These are phyloP conservation scores for Neofusicoccum sp. DNA, from an alignment of 2,329 filamentous ascomycete genomes.

Conservation along the genomic window DNA sequence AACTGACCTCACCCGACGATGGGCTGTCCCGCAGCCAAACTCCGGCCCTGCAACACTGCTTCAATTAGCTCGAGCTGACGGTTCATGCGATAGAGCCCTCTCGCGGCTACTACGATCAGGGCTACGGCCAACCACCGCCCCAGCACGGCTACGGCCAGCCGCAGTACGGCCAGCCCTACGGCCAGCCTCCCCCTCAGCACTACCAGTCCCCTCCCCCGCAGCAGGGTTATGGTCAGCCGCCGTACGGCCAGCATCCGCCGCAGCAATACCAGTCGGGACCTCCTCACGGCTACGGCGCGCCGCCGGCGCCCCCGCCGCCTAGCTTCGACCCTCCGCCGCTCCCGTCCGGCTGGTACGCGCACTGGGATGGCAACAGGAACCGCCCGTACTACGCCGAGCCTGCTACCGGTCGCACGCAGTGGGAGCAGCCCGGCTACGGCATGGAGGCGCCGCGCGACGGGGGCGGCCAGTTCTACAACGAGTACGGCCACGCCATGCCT, in stretches of 20 bases:
- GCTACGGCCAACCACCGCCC: constrained; percentile 24
- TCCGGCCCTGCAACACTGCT: neutral
- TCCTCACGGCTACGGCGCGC: constrained; percentile 25
- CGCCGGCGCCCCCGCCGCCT: constrained; percentile 34
- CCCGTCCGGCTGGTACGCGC: constrained; percentile 63
- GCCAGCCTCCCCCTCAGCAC: constrained; percentile 31
- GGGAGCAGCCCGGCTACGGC: constrained; percentile 58
- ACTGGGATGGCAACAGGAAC: constrained; percentile 64
- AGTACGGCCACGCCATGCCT: constrained; percentile 20
- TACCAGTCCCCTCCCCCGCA: constrained; percentile 17
- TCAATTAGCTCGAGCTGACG: neutral
- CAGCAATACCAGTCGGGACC: constrained; percentile 22
- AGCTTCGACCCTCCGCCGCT: constrained; percentile 51
- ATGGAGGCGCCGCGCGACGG: constrained; percentile 30
- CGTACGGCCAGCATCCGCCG: constrained; percentile 32
- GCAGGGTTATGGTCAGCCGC: constrained; percentile 30
- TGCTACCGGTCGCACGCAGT: constrained; percentile 63
- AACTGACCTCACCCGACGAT: neutral
- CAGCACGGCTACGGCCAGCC: constrained; percentile 31
- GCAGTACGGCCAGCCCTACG: constrained; percentile 28
- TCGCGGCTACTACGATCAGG: constrained; percentile 23
- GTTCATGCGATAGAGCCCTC: neutral
- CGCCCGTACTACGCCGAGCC: constrained; percentile 69
- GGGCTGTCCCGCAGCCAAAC: too few relatives aligned
- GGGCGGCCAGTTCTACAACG: constrained; percentile 21